A percentile compares a stretch with the other conserved stretches of the same genome.
Conservation (phyloP, 441 rosid genomes). For the Aleurites moluccanus region DNA sequence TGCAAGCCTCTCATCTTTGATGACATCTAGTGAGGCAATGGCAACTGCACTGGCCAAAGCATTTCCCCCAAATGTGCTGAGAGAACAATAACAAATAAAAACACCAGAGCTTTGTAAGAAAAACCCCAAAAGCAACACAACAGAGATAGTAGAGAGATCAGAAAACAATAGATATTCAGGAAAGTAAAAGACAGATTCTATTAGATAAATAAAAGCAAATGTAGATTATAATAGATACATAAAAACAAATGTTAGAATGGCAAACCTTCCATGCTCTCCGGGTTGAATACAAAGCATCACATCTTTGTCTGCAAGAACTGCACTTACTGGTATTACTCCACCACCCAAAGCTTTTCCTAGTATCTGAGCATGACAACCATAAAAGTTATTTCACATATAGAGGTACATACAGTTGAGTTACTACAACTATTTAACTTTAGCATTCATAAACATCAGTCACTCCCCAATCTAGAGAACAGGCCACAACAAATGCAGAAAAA, state of each 20-base stretch:
- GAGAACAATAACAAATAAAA: conserved; percentile 29
- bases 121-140: conserved; percentile 11
- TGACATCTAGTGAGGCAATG: conserved; percentile 77
- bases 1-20: conserved; percentile 70
- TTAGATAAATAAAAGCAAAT: background rate
- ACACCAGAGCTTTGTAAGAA: conserved; percentile 13
- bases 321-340: conserved; percentile 97
- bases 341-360: conserved; percentile 98
- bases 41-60: conserved; percentile 96
- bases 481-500: background rate
- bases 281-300: conserved; percentile 93
- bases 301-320: conserved; percentile 82
- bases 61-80: conserved; percentile 95
- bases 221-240: background rate
- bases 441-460: background rate
- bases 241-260: conserved; percentile 8
- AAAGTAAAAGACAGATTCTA: background rate
- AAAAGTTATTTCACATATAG: conserved; percentile 1
- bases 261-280: conserved; percentile 96
- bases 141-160: background rate
- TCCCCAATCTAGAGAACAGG: background rate
- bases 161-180: background rate
- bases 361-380: conserved; percentile 42
- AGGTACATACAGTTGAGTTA: conserved; percentile 3
- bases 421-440: background rate